phyloP scores from a whole-genome alignment of 1,284 basidiomycete species.

The Cerioporus squamosus region DNA sequence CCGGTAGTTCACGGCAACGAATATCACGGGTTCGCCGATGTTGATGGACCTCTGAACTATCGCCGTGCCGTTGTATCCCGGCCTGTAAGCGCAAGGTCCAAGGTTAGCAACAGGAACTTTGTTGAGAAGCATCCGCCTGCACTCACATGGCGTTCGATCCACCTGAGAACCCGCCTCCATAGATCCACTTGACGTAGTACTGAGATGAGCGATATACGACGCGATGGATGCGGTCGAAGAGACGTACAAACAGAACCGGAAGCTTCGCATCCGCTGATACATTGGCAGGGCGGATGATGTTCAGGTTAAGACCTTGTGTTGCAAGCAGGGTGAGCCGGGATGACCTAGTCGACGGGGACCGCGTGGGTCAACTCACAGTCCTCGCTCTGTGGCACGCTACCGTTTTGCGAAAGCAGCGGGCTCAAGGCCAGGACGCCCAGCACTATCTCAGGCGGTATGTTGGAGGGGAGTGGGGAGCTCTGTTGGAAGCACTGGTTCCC shows the following conservation, averaged over 20 bases:
- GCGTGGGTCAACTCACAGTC: slow-evolving; percentile 21
- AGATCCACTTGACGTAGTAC: slow-evolving; percentile 47
- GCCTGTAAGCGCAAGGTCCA: neutral
- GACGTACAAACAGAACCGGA: slow-evolving; percentile 57
- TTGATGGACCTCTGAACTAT: slow-evolving; percentile 54
- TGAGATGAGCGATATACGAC: neutral
- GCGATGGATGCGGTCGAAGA: neutral
- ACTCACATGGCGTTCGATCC: slow-evolving; percentile 10
- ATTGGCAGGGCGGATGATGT: slow-evolving; percentile 46
- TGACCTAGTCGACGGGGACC: no score
- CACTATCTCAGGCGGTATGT: neutral
- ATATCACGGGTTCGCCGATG: slow-evolving; percentile 51
- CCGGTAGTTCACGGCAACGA: slow-evolving; percentile 62
- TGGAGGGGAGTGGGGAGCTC: neutral
- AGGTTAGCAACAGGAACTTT: slow-evolving; percentile 16
- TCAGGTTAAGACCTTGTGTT: slow-evolving; percentile 53
- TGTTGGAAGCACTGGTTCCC: slow-evolving; percentile 51
- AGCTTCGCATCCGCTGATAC: slow-evolving; percentile 40
- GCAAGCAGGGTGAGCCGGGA: neutral
- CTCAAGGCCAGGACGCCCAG: neutral
- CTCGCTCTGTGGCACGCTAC: slow-evolving; percentile 18
- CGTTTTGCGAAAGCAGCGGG: slow-evolving; percentile 26
- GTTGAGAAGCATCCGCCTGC: neutral
- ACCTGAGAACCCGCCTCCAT: slow-evolving; percentile 42
- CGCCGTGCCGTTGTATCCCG: slow-evolving; percentile 13